Percentiles rank a stretch among this genome's conserved stretches.
Conservation (phyloP, 2,329 filamentous ascomycete genomes). For the Neodidymelliopsis sp. region DNA sequence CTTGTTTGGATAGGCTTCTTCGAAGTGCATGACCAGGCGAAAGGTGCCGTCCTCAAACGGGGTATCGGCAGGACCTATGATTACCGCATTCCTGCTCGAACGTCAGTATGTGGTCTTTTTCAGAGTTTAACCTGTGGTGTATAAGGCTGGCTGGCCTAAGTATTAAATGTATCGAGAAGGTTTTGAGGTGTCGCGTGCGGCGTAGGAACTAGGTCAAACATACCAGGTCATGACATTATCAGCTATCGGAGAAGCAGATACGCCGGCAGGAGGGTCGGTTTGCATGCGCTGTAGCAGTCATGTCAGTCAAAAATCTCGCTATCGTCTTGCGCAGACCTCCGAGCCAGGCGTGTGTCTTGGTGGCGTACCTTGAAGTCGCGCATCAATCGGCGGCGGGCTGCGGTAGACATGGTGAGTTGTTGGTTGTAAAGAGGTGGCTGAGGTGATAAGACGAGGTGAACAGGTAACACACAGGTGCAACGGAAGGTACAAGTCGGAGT, state of each 20-base stretch:
- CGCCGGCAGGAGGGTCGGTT: slow-evolving; percentile 94
- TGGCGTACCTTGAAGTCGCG: slow-evolving; percentile 93
- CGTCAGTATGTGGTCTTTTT: slow-evolving; percentile 32
- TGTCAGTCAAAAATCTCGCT: slow-evolving; percentile 20
- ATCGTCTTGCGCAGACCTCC: not conserved
- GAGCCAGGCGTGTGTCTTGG: slow-evolving; percentile 15
- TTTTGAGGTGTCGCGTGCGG: slow-evolving; percentile 37
- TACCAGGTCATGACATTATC: slow-evolving; percentile 98
- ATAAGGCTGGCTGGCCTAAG: not conserved
- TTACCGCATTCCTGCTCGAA: slow-evolving; percentile 86
- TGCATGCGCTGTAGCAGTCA: slow-evolving; percentile 82
- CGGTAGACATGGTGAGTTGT: slow-evolving; percentile 76
- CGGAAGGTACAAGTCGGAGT: not conserved
- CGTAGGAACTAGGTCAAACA: slow-evolving; percentile 34
- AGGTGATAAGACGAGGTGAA: not conserved
- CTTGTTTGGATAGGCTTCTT: slow-evolving; percentile 98
- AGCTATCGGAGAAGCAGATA: slow-evolving; percentile 93
- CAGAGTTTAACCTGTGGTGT: not conserved
- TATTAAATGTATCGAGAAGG: not conserved
- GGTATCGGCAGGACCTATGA: slow-evolving; percentile 95
- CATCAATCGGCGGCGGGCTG: slow-evolving; percentile 95
- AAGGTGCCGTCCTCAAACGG: slow-evolving; percentile 99
- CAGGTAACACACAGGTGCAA: not conserved
- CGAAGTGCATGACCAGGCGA: slow-evolving; percentile 97
- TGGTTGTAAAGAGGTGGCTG: not conserved